phyloP scores from a whole-genome alignment of 139 green algal genomes.

The Deuterostichococcus epilithicus region DNA sequence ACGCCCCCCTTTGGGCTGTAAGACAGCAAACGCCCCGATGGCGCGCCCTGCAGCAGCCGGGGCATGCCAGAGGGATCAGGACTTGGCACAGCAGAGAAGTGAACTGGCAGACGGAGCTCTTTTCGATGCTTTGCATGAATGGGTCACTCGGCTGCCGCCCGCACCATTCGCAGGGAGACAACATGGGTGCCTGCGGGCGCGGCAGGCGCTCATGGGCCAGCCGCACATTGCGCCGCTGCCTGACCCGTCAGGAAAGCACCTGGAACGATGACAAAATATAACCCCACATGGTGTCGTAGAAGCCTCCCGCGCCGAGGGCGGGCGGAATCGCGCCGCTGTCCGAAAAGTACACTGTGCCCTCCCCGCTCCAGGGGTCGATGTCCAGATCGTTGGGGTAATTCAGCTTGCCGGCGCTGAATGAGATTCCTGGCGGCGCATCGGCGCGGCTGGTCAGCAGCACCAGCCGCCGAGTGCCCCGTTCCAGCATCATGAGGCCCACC shows the following conservation, averaged over 20 bases:
- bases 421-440: not conserved
- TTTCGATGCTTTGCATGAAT: not conserved
- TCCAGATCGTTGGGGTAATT: slow-evolving; percentile 56
- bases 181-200: not conserved
- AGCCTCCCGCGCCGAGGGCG: slow-evolving; percentile 3
- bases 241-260: not conserved
- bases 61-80: not conserved
- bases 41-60: slow-evolving; percentile 33
- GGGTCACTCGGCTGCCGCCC: not conserved
- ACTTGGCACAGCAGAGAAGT: not conserved
- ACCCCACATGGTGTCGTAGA: slow-evolving; percentile 30
- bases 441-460: slow-evolving; percentile 19
- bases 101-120: not conserved
- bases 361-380: slow-evolving; percentile 17
- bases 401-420: slow-evolving; percentile 15
- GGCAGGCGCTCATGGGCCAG: not conserved
- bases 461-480: slow-evolving; percentile 9
- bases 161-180: not conserved
- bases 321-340: slow-evolving; percentile 28
- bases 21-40: slow-evolving; percentile 38
- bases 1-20: slow-evolving; percentile 13
- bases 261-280: slow-evolving; percentile 29
- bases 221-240: not conserved
- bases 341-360: slow-evolving; percentile 54
- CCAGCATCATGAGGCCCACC: slow-evolving; percentile 38